Evolutionary conservation across 495 filamentous ascomycete species (phyloP), one percentile per base, ranked within the genome.

Genomic region (Achaetomiella virescens): DNA sequence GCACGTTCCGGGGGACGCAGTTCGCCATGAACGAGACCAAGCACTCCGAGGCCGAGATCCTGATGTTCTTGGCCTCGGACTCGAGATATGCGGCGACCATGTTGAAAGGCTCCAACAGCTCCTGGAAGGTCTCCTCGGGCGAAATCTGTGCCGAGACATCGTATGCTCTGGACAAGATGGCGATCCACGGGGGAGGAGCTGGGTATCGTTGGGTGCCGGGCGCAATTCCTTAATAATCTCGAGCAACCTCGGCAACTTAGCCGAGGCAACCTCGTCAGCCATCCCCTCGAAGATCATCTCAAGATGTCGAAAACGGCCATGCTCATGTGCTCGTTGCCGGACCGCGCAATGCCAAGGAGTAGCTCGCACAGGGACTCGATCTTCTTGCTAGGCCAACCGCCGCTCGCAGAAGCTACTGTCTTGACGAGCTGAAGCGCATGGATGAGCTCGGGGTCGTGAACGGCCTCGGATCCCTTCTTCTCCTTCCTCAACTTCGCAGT

Each of bases 221-320:
- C 89, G 87, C 50, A 97, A 74, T 70, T 97, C 90, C 22, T 83
- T 82, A 61, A 98, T 95, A 18, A 81, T 78, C 58, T 95, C 90
- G 60, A 98, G 75, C 18, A 98, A 77, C 54, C 86, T 81, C 14
- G 95, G 91, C 11, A 98, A 79, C 71, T 97, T 98, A 1, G 87
- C 80, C 2, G 89, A 91, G 0, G 90, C 84, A 41, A 88, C 79
- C 51, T 93, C 89, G 61, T 90, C 87, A 9, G 86, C 85, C 83
- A 97, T 89, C 15, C 89, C 87, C 57, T 84, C 84, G 59, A 98
- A 97, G 18, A 97, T 91, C 63, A 91, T 85, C 74, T 97, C 95
- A 98, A 97, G 6, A 97, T 87, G 58, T 95, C 91, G 64, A 98
- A 97, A 2, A 92, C 90, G 18, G 89, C 84, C 84, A 96, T 90